Evolutionary conservation across 495 filamentous ascomycete genomes (phyloP).

Genomic region (Amphirosellinia nigrospora): DNA sequence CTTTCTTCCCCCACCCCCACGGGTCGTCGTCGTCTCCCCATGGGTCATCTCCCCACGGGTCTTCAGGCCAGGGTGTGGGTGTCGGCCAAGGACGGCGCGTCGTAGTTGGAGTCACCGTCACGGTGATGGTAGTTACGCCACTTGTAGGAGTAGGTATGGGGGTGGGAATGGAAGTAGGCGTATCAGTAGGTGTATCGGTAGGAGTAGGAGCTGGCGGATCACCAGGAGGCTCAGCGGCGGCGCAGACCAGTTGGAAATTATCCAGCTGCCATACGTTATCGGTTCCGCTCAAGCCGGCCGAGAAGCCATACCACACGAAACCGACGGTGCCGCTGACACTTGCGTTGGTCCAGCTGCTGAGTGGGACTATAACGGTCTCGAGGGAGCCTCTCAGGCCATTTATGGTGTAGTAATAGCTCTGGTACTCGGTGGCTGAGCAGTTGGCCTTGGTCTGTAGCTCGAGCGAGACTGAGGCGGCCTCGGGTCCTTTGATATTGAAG

Average conservation of each 20-base stretch:
- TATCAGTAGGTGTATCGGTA: conserved; percentile 23
- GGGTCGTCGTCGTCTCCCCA: conserved; percentile 22
- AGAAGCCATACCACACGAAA: conserved; percentile 60
- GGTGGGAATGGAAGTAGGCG: background rate
- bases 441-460: conserved; percentile 60
- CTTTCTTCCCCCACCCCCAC: conserved; percentile 14
- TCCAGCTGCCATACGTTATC: conserved; percentile 57
- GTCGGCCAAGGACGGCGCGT: conserved; percentile 8
- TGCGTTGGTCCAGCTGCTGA: conserved; percentile 58
- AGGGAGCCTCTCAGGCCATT: conserved; percentile 56
- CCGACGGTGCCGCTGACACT: conserved; percentile 58
- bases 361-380: conserved; percentile 59
- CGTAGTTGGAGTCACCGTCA: conserved; percentile 30
- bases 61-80: conserved; percentile 9
- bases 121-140: conserved; percentile 26
- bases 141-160: background rate
- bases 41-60: conserved; percentile 33
- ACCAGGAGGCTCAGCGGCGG: conserved; percentile 30
- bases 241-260: conserved; percentile 58
- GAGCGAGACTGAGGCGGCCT: conserved; percentile 54
- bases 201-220: conserved; percentile 26
- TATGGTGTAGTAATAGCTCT: conserved; percentile 53
- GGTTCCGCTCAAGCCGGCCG: conserved; percentile 41
- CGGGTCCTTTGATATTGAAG: conserved; percentile 61
- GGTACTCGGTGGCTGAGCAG: conserved; percentile 53